Base-by-base conservation (phyloP, 2,329 filamentous ascomycete species). In the Fusarium ambrosium region DNA sequence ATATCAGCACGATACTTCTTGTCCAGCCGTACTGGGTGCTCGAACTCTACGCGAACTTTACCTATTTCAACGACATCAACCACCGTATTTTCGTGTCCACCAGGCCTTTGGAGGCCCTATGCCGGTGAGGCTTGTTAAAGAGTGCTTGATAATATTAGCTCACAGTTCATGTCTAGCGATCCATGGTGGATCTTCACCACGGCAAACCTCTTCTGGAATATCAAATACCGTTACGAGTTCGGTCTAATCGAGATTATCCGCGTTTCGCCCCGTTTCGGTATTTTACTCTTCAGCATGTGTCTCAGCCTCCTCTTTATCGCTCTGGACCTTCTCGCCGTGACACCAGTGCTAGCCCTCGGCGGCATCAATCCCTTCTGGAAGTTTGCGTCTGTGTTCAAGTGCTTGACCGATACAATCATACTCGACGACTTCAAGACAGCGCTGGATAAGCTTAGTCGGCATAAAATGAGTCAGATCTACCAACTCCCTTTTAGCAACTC, bases 101-200 rank as follows among this genome's bases (percentile, higher is more conserved):
- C 0, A 81, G 90, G 20, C 90, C 90, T 0, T 87, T 88, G 61
- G 91, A 92, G 79, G 89, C 90, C 3, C 79, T 92, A 1, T 91
- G 89, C 76, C 86, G 90, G 86, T 87, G 80, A 69, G 81, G 45
- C 22, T 20, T 20, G 4, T 13, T 10, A 11, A 11, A n/a, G 8
- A 48, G 16, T 16, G 4, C 6, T 58, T 22, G 1, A 11, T 1
- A 6, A 4, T 1, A n/a, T 9, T 8, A 24, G 24, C 45, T 68
- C 6, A 71, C 11, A 0, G 29, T 51, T 4, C 32, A 22, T 3
- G 6, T 1, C 11, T 36, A 87, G 87, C 11, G 91, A 93, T 72
- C 91, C 91, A 0, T 93, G 91, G 91, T 93, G 91, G 91, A 87
- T 93, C 20, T 90, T 91, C 73, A 91, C 90, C 0, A 88, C 87